phyloP scores from a whole-genome alignment of 2,329 filamentous ascomycete genomes.

The Venturia carpophila region DNA sequence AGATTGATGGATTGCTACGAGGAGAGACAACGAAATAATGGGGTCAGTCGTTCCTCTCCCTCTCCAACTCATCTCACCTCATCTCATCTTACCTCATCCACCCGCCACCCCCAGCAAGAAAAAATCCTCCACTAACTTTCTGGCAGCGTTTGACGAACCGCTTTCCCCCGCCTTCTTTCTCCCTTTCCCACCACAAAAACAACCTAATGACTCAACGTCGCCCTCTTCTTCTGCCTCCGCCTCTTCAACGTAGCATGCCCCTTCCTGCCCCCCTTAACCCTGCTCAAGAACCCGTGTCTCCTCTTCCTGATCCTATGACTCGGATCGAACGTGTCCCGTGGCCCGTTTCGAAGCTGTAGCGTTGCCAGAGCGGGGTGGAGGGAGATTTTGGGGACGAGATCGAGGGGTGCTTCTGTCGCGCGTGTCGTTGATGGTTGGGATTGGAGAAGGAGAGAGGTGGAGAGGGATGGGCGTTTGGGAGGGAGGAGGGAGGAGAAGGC shows the following conservation, averaged over 20 bases:
- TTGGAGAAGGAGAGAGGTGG: slow-evolving; percentile 6
- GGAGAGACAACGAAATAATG: too few species aligned
- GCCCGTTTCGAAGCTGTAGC: slow-evolving; percentile 39
- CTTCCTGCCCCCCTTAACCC: slow-evolving; percentile 42
- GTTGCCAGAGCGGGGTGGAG: slow-evolving; percentile 31
- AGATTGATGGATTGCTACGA: too few species aligned
- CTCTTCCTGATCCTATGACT: slow-evolving; percentile 54
- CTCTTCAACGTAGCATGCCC: slow-evolving; percentile 48
- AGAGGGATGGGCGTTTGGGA: neutral
- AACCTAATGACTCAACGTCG: slow-evolving; percentile 43
- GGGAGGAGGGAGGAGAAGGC: neutral
- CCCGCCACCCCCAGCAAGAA: too few species aligned
- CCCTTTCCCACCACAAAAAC: neutral
- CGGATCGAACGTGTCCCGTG: slow-evolving; percentile 51
- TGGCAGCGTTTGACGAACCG: too few species aligned
- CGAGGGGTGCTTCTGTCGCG: slow-evolving; percentile 24
- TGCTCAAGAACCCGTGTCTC: slow-evolving; percentile 51
- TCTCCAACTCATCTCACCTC: too few species aligned
- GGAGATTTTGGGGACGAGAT: slow-evolving; percentile 31
- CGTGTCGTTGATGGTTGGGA: slow-evolving; percentile 21
- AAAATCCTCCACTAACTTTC: too few species aligned
- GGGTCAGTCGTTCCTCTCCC: too few species aligned
- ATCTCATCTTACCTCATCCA: too few species aligned
- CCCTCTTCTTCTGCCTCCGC: slow-evolving; percentile 47
- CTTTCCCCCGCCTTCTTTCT: neutral